Base-by-base conservation (phyloP, 140 eudicot species). In the Cichorium intybus region DNA sequence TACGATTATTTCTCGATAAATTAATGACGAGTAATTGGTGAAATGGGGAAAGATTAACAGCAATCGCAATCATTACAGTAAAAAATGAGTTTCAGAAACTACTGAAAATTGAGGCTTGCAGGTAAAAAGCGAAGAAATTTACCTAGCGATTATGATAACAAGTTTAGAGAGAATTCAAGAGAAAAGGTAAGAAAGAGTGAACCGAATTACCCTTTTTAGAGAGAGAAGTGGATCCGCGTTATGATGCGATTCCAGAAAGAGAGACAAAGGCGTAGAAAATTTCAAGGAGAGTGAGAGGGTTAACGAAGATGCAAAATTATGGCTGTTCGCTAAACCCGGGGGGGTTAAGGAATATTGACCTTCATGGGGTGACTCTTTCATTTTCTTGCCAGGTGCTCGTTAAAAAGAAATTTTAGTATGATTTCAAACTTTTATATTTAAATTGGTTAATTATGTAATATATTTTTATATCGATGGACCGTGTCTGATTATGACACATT, bases 191-290 rank as follows among this genome's bases (percentile, higher is more conserved):
- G 64, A 46, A 48, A 70, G 54, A 70, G 31, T 51, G 69, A 50
- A 31, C 55, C 9, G 63, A 52, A 50, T 34, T 35, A 61, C 46
- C 64, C 50, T 71, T 62, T 71, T 62, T 71, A 71, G 74, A 45
- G 56, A 61, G 57, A 68, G 49, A 31, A 24, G 10, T 7, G 10
- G 26, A 29, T n/a, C 52, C 46, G 46, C 46, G 46, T 14, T 43
- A 43, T 17, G 46, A 28, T 29, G 63, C 20, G 61, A 26, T 15
- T 12, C 20, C 61, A 55, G 33, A 59, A 59, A 33, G 65, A 18
- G 45, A 35, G 60, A 31, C 49, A 60, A 59, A 56, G 69, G 57
- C 56, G 10, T 56, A 56, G 74, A 68, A 68, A 55, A 35, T 26
- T 68, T 68, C 57, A 68, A 56, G 65, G 74, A 66, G 53, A 16